phyloP scores from a whole-genome alignment of 208 protist species.

The Trichomonas tenax region DNA sequence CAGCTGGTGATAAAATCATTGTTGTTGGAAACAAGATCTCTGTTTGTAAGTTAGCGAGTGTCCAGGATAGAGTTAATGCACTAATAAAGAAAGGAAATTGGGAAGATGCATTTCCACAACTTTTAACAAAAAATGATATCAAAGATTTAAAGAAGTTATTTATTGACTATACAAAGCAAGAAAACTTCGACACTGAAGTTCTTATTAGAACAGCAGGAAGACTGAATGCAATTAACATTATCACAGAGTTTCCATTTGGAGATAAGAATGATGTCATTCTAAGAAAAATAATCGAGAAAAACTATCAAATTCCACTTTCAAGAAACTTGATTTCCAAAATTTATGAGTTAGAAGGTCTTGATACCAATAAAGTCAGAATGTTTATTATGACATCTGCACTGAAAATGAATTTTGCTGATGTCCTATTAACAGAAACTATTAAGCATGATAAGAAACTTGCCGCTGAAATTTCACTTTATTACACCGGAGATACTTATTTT shows the following conservation, averaged over 20 bases:
- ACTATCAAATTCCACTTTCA: neutral
- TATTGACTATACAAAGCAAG: neutral
- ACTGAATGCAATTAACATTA: neutral
- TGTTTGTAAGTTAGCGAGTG: neutral
- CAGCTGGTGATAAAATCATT: neutral
- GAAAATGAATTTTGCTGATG: neutral
- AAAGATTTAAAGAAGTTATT: neutral
- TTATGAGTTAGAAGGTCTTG: neutral
- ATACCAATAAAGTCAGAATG: neutral
- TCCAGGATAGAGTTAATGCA: neutral
- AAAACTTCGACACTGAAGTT: neutral
- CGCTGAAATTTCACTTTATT: neutral
- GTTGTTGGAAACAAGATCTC: neutral
- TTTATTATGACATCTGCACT: neutral
- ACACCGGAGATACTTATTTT: neutral
- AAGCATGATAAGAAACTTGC: neutral
- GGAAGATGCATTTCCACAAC: neutral
- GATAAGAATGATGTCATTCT: neutral
- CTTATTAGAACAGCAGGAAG: neutral
- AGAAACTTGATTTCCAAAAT: neutral
- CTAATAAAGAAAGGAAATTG: neutral
- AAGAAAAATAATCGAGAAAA: neutral
- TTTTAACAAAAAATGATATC: neutral
- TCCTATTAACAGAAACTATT: neutral
- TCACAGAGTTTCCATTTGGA: neutral